Conservation (phyloP, 2,329 filamentous ascomycete genomes). For the Rhynchosporium agropyri region DNA sequence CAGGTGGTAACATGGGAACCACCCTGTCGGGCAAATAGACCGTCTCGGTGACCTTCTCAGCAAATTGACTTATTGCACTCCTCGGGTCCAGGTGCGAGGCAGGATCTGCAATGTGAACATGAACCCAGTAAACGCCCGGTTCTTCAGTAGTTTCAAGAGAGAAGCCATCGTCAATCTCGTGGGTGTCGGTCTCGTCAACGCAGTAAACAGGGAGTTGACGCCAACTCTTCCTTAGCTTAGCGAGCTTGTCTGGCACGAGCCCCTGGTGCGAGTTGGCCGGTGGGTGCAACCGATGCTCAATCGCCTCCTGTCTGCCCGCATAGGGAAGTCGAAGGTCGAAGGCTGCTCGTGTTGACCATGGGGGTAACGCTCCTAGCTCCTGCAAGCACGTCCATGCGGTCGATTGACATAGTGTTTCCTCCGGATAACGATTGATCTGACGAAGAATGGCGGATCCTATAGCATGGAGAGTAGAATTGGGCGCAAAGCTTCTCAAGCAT, state of each 20-base stretch:
- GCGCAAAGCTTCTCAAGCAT: conserved; percentile 56
- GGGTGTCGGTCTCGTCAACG: conserved; percentile 68
- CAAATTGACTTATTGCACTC: conserved; percentile 60
- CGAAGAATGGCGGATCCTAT: conserved; percentile 67
- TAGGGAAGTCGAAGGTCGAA: conserved; percentile 62
- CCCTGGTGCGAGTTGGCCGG: background rate
- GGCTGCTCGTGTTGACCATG: conserved; percentile 69
- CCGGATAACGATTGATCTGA: conserved; percentile 61
- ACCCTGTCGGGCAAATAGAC: conserved; percentile 62
- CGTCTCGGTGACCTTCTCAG: conserved; percentile 62
- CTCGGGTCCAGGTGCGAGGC: conserved; percentile 67
- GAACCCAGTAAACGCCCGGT: conserved; percentile 68
- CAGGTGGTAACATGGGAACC: conserved; percentile 59
- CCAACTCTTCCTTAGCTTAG: conserved; percentile 60
- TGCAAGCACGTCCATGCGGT: conserved; percentile 70
- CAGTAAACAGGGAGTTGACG: conserved; percentile 65
- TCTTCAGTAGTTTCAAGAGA: conserved; percentile 64
- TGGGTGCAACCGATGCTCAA: conserved; percentile 8
- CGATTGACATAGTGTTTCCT: conserved; percentile 48
- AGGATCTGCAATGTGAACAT: conserved; percentile 78
- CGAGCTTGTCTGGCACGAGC: conserved; percentile 50
- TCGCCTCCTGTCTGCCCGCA: conserved; percentile 42
- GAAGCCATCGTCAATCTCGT: conserved; percentile 78
- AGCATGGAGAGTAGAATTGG: conserved; percentile 57
- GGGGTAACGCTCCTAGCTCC: conserved; percentile 71